These are phyloP conservation scores for Ceratocystis diversiconidia DNA, from an alignment of 2,329 filamentous ascomycete genomes.

Conservation along the genomic window DNA sequence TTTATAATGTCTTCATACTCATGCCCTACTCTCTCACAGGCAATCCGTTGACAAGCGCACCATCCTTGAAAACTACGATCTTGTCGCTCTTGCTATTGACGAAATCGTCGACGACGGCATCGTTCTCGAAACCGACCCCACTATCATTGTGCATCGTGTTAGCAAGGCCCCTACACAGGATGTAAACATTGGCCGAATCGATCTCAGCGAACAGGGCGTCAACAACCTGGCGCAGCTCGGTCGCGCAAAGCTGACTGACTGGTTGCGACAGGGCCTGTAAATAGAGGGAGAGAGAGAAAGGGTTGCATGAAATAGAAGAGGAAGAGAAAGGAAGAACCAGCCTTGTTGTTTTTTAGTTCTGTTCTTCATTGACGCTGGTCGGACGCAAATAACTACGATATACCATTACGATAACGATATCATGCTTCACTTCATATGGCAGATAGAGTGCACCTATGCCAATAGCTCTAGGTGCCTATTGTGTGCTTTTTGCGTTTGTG, in stretches of 20 bases:
- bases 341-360: conserved; percentile 19
- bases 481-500: neutral
- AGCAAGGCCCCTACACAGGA: conserved; percentile 86
- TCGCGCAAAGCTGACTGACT: conserved; percentile 79
- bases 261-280: conserved; percentile 72
- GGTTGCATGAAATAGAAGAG: neutral
- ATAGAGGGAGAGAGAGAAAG: neutral
- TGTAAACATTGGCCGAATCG: conserved; percentile 82
- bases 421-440: neutral
- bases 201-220: conserved; percentile 88
- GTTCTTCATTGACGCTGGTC: conserved; percentile 14
- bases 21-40: conserved; percentile 32
- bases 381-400: conserved; percentile 7
- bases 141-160: conserved; percentile 81
- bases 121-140: conserved; percentile 92
- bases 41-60: conserved; percentile 96
- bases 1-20: conserved; percentile 15
- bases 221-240: conserved; percentile 89
- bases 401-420: conserved; percentile 8
- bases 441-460: neutral
- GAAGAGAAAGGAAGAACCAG: conserved; percentile 10
- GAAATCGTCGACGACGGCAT: conserved; percentile 93
- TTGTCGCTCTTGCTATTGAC: conserved; percentile 84
- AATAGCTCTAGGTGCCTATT: neutral
- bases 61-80: conserved; percentile 96